phyloP scores from a whole-genome alignment of 129 eudicot genomes.

The sunflower (Helianthus annuus) region HanXRQr2.0-SUNRISE NC_035435.2:151909756-151910255 shows the following conservation, averaged over 20 bases:
- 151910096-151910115: background rate
- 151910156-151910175: background rate
- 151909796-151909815: background rate
- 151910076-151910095: constrained; percentile 16
- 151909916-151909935: background rate
- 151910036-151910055: too few species aligned
- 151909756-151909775: too few species aligned
- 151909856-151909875: too few species aligned
- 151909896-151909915: background rate
- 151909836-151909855: too few species aligned
- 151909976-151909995: background rate
- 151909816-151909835: background rate
- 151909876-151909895: background rate
- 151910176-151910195: background rate
- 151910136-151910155: background rate
- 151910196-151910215: background rate
- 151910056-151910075: background rate
- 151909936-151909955: background rate
- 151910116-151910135: background rate
- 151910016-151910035: background rate
- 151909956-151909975: background rate
- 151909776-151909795: constrained; percentile 9
- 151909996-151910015: background rate
- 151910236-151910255: background rate
- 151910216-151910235: background rate